Conservation (phyloP, 1,139 yeast species). For the Pichia kudriavzevii region DNA sequence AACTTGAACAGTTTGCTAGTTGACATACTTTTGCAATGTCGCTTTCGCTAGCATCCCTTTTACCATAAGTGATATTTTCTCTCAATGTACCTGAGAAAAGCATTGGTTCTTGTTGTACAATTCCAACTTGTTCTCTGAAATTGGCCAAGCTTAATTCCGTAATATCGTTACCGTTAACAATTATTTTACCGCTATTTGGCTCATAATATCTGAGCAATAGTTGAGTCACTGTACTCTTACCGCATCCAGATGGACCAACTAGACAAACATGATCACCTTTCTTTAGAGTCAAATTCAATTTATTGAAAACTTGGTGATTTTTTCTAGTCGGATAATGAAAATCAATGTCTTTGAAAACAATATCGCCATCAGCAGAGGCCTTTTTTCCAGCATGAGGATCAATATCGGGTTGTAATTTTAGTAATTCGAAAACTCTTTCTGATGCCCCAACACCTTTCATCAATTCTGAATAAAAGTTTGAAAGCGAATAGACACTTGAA, state of each 20-base stretch:
- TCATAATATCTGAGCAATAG: slow-evolving; percentile 75
- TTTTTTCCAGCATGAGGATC: slow-evolving; percentile 36
- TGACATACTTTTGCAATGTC: slow-evolving; percentile 65
- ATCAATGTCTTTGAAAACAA: slow-evolving; percentile 57
- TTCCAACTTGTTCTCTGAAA: slow-evolving; percentile 64
- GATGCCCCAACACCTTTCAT: slow-evolving; percentile 62
- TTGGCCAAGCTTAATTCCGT: slow-evolving; percentile 63
- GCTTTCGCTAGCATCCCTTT: slow-evolving; percentile 49
- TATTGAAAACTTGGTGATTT: slow-evolving; percentile 57
- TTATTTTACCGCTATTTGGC: slow-evolving; percentile 57
- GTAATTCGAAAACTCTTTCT: slow-evolving; percentile 47
- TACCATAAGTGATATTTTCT: slow-evolving; percentile 79
- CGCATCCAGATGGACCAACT: slow-evolving; percentile 97
- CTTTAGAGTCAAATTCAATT: slow-evolving; percentile 56
- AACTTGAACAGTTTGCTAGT: slow-evolving; percentile 70
- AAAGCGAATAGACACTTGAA: slow-evolving; percentile 49
- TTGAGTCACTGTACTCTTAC: slow-evolving; percentile 85
- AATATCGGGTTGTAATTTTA: slow-evolving; percentile 42
- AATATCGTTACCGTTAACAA: slow-evolving; percentile 65
- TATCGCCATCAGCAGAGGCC: slow-evolving; percentile 40
- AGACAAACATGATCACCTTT: slow-evolving; percentile 87
- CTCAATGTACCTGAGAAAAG: slow-evolving; percentile 81
- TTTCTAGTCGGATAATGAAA: slow-evolving; percentile 88
- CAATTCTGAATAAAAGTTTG: slow-evolving; percentile 51
- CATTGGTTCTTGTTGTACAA: slow-evolving; percentile 91